A percentile compares a stretch with the other conserved stretches of the same genome.
Evolutionary conservation across 2,329 filamentous ascomycete species (phyloP).

Genomic region (Diaporthe ilicicola): DNA sequence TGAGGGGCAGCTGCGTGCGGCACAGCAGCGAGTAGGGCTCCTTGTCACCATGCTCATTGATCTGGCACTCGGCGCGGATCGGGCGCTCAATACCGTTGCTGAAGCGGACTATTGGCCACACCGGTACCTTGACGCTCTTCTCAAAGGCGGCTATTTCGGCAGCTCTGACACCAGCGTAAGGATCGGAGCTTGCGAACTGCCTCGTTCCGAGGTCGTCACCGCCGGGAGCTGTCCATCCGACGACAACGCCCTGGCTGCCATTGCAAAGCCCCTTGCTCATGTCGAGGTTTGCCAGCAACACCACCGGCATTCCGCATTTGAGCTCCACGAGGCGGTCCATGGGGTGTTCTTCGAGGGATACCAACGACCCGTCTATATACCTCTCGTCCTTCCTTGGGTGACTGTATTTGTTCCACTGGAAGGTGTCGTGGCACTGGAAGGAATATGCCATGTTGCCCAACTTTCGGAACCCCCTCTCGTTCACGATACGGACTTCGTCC

Average conservation of each 20-base stretch:
- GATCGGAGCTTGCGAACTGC: conserved; percentile 37
- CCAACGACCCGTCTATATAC: conserved; percentile 41
- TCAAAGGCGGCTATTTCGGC: conserved; percentile 49
- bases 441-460: conserved; percentile 40
- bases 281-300: conserved; percentile 60
- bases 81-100: conserved; percentile 53
- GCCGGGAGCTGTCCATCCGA: conserved; percentile 50
- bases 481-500: conserved; percentile 47
- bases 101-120: conserved; percentile 63
- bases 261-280: conserved; percentile 52
- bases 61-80: conserved; percentile 60
- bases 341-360: conserved; percentile 53
- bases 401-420: conserved; percentile 43
- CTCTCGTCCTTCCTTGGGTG: conserved; percentile 39
- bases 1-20: conserved; percentile 68
- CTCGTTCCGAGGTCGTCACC: conserved; percentile 41
- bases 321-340: conserved; percentile 53
- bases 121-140: conserved; percentile 36
- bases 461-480: conserved; percentile 44
- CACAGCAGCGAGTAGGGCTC: conserved; percentile 57
- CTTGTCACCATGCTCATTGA: conserved; percentile 55
- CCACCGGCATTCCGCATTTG: conserved; percentile 60
- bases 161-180: conserved; percentile 46
- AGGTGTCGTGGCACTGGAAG: conserved; percentile 50
- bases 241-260: conserved; percentile 55